These are phyloP conservation scores for Polyporus arcularius DNA, from an alignment of 768 basidiomycete genomes.

Conservation along the genomic window DNA sequence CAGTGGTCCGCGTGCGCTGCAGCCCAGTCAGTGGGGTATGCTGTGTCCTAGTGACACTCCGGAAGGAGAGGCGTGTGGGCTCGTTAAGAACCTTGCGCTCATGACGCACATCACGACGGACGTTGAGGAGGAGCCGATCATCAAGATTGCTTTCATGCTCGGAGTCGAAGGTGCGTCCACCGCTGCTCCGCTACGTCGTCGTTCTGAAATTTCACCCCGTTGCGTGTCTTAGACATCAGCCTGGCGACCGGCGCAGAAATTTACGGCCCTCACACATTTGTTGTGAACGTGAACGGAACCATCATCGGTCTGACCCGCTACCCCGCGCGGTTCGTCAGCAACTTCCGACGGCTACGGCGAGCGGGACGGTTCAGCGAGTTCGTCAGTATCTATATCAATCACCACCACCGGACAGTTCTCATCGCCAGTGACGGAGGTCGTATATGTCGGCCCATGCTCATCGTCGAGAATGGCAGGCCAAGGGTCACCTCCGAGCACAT, in stretches of 20 bases:
- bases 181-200: neutral
- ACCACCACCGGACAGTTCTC: constrained; percentile 92
- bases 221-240: constrained; percentile 67
- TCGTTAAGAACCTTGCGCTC: constrained; percentile 97
- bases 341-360: constrained; percentile 90
- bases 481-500: constrained; percentile 83
- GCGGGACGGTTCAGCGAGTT: constrained; percentile 94
- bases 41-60: constrained; percentile 98
- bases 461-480: constrained; percentile 81
- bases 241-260: constrained; percentile 94
- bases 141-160: constrained; percentile 88
- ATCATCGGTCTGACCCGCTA: constrained; percentile 91
- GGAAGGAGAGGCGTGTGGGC: constrained; percentile 98
- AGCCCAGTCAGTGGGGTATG: constrained; percentile 99
- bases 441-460: constrained; percentile 97
- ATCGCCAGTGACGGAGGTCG: constrained; percentile 97
- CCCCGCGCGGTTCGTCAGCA: constrained; percentile 81
- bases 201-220: constrained; percentile 7
- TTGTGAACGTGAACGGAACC: constrained; percentile 96
- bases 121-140: constrained; percentile 93
- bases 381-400: constrained; percentile 93
- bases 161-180: constrained; percentile 83
- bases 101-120: constrained; percentile 99
- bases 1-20: constrained; percentile 93
- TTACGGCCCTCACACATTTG: constrained; percentile 88